Base-by-base conservation (phyloP, 139 green algal species). In the Chlamydomonas eustigma region DNA sequence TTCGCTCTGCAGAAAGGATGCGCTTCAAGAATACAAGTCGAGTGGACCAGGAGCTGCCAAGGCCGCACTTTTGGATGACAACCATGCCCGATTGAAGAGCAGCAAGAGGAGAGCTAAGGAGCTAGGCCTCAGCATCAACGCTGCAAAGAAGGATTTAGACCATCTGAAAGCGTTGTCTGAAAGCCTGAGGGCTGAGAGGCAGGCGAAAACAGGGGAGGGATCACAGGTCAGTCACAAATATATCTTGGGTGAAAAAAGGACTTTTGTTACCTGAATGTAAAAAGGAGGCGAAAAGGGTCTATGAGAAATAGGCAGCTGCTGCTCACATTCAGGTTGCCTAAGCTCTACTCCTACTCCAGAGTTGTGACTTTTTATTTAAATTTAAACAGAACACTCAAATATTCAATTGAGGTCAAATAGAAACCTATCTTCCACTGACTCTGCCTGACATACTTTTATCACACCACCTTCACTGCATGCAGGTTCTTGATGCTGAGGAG, bases 401-500 rank as follows among this genome's bases (percentile, higher is more conserved):
- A n/a, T n/a, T n/a, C n/a, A n/a, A n/a, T n/a, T n/a, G n/a, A n/a
- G n/a, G n/a, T n/a, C n/a, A n/a, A n/a, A n/a, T 68, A 68, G 58
- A 5, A 12, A 4, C 8, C 58, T 6, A 5, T 18, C 22, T 68
- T 68, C 12, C 12, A 5, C 4, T 4, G 58, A 68, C 58, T 6
- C 58, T 18, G 58, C n/a, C n/a, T n/a, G n/a, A n/a, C n/a, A n/a
- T n/a, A n/a, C n/a, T n/a, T n/a, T n/a, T n/a, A n/a, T n/a, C n/a
- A 74, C 32, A n/a, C n/a, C n/a, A n/a, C n/a, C n/a, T n/a, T n/a
- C n/a, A n/a, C 8, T 64, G 5, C n/a, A 8, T 50, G 34, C 77
- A 86, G 82, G 82, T 87, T 32, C 65, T 87, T 22, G 76, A 76
- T 12, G 51, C 78, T n/a, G 82, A 87, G 67, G 82, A 87, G 73